phyloP scores from a whole-genome alignment of 305 asterid genomes.

The Fraxinus floribunda region DNA sequence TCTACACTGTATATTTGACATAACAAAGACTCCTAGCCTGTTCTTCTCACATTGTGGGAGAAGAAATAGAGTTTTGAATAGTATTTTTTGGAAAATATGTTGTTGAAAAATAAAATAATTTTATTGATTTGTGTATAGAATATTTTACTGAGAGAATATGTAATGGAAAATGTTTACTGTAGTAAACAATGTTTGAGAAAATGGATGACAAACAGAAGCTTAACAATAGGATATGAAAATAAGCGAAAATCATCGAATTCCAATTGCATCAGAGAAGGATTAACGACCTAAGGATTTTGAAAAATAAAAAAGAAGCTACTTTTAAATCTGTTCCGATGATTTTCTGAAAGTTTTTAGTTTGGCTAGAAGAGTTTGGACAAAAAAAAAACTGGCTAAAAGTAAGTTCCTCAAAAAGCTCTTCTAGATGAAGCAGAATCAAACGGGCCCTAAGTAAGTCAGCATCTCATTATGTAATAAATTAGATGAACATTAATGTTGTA shows the following conservation, averaged over 20 bases:
- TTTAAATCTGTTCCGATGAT: no score
- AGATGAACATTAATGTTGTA: background rate
- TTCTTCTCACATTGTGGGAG: no score
- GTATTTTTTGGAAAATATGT: no score
- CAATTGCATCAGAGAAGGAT: background rate
- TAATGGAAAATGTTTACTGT: no score
- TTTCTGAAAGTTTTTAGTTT: no score
- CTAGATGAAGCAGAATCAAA: background rate
- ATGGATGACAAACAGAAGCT: no score
- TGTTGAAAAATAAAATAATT: no score
- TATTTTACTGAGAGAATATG: no score
- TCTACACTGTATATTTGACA: background rate
- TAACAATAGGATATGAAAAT: background rate
- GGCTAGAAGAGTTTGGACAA: background rate
- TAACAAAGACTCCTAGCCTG: background rate
- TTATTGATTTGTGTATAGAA: no score
- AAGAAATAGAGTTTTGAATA: no score
- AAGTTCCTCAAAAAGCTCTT: background rate
- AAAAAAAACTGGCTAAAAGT: background rate
- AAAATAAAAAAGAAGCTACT: background rate
- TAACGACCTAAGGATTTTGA: background rate
- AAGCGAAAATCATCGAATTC: background rate
- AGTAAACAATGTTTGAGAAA: no score
- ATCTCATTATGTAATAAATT: background rate
- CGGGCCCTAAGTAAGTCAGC: background rate